These are phyloP conservation scores for Globisporangium camurandrum DNA, from an alignment of 352 stramenopile genomes.

Conservation along the genomic window DNA sequence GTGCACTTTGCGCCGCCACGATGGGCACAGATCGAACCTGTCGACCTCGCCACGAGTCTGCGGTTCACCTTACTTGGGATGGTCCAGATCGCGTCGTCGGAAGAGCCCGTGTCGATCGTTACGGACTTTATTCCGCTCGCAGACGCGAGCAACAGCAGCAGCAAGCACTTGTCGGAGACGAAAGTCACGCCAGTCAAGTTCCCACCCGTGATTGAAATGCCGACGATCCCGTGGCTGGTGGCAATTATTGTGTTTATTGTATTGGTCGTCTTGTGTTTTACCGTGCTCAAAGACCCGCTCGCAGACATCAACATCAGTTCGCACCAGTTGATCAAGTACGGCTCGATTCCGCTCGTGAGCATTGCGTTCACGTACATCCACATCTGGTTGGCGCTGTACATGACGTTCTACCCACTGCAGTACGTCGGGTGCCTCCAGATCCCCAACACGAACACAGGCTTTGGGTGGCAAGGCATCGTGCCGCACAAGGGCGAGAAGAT, in stretches of 20 bases:
- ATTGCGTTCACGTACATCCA: slow-evolving; percentile 92
- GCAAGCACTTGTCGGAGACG: slow-evolving; percentile 11
- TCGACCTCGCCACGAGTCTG: slow-evolving; percentile 64
- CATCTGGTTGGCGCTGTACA: slow-evolving; percentile 95
- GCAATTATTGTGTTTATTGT: slow-evolving; percentile 45
- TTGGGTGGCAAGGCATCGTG: slow-evolving; percentile 98
- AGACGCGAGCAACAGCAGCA: slow-evolving; percentile 3
- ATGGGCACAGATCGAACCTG: slow-evolving; percentile 50
- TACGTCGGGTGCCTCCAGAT: slow-evolving; percentile 89
- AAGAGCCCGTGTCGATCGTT: slow-evolving; percentile 60
- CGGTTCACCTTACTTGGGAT: slow-evolving; percentile 84
- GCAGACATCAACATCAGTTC: slow-evolving; percentile 47
- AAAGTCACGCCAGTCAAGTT: slow-evolving; percentile 57
- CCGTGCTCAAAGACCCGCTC: slow-evolving; percentile 55
- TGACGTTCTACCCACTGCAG: slow-evolving; percentile 97
- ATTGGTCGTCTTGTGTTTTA: slow-evolving; percentile 59
- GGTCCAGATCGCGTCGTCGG: slow-evolving; percentile 65
- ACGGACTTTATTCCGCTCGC: slow-evolving; percentile 67
- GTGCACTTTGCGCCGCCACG: slow-evolving; percentile 54
- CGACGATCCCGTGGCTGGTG: slow-evolving; percentile 48
- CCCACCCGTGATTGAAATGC: slow-evolving; percentile 74
- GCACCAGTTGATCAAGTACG: slow-evolving; percentile 65
- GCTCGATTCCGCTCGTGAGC: slow-evolving; percentile 80
- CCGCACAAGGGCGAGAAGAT: slow-evolving; percentile 96
- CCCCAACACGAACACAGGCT: slow-evolving; percentile 82